These are phyloP conservation scores for Blastobotrys ciferrii DNA, from an alignment of 1,139 yeast species.

Conservation along the genomic window DNA sequence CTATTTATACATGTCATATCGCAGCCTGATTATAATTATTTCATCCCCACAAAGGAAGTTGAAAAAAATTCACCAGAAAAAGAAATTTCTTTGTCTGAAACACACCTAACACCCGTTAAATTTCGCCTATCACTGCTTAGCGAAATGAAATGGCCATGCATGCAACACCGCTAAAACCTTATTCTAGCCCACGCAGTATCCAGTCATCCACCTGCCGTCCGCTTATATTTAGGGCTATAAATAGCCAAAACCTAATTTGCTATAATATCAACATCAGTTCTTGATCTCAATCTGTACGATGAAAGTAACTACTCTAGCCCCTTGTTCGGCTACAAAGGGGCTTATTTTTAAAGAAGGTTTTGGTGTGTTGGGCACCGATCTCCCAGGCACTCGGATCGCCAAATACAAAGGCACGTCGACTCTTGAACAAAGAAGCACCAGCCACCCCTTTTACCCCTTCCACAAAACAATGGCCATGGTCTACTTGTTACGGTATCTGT, in stretches of 20 bases:
- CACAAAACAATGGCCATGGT: neutral
- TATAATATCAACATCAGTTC: too few relatives aligned
- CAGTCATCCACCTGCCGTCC: neutral
- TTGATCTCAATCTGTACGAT: too few relatives aligned
- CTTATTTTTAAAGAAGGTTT: too few relatives aligned
- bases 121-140: slow-evolving; percentile 2
- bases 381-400: slow-evolving; percentile 4
- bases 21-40: slow-evolving; percentile 3
- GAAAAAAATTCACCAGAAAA: slow-evolving; percentile 1
- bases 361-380: too few relatives aligned
- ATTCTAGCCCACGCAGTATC: neutral
- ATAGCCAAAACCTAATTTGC: too few relatives aligned
- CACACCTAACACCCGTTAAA: slow-evolving; percentile 5
- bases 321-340: neutral
- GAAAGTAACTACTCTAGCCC: too few relatives aligned
- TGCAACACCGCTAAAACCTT: slow-evolving; percentile 1
- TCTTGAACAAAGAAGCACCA: neutral
- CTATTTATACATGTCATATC: neutral
- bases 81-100: slow-evolving; percentile 2
- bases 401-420: neutral
- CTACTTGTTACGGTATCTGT: neutral
- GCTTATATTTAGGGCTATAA: neutral
- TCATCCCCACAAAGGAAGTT: slow-evolving; percentile 6
- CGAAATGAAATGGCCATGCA: neutral
- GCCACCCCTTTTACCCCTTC: neutral